These are phyloP conservation scores for Fraxinus anomala DNA, from an alignment of 257 asterid species.

Conservation along the genomic window DNA sequence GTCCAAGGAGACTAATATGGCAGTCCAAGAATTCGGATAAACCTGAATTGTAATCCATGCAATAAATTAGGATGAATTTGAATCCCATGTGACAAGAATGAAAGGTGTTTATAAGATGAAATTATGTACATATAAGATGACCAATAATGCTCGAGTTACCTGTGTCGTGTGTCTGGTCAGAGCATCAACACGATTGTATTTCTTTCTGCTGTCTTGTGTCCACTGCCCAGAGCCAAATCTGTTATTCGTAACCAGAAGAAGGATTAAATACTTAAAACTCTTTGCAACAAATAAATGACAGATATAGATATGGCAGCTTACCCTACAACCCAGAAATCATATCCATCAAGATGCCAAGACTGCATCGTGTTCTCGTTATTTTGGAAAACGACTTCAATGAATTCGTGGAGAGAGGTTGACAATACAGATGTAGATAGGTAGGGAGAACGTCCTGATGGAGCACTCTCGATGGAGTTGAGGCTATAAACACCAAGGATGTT, in stretches of 20 bases:
- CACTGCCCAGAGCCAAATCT: constrained; percentile 84
- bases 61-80: not conserved
- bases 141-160: constrained; percentile 37
- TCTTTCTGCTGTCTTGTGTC: constrained; percentile 59
- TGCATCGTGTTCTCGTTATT: constrained; percentile 67
- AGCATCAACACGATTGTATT: constrained; percentile 87
- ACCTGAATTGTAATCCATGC: constrained; percentile 47
- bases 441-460: constrained; percentile 58
- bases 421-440: constrained; percentile 58
- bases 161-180: constrained; percentile 86
- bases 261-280: constrained; percentile 23
- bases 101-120: not conserved
- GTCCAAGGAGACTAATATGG: constrained; percentile 80
- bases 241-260: constrained; percentile 17
- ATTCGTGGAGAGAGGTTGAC: constrained; percentile 75
- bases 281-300: not conserved
- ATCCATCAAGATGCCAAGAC: constrained; percentile 94
- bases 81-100: not conserved
- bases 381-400: constrained; percentile 75
- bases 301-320: constrained; percentile 28
- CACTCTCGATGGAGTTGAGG: constrained; percentile 54
- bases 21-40: constrained; percentile 86
- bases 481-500: constrained; percentile 85
- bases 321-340: constrained; percentile 98
- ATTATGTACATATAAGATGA: not conserved